These are phyloP conservation scores for Cochlearia excelsa DNA, from an alignment of 345 rosid species.

Conservation along the genomic window DNA sequence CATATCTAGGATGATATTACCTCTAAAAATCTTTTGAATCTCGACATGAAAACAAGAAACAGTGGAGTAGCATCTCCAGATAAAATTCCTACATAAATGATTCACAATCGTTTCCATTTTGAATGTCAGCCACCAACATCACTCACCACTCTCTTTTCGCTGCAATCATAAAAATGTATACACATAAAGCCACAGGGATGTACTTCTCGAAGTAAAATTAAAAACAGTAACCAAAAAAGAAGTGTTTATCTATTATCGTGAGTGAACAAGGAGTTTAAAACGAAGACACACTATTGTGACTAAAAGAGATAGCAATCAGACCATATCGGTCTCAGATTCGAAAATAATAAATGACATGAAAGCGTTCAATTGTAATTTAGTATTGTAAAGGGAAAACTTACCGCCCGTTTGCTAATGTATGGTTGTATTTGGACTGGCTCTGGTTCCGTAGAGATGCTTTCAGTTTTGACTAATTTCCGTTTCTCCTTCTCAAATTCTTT, in stretches of 20 bases:
- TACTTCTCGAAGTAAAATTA: neutral
- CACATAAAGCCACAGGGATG: constrained; percentile 14
- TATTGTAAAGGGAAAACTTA: constrained; percentile 2
- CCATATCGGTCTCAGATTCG: neutral
- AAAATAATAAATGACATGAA: neutral
- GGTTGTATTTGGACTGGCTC: constrained; percentile 56
- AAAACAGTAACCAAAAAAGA: neutral
- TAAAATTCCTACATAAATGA: constrained; percentile 11
- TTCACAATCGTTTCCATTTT: constrained; percentile 10
- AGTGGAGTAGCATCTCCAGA: constrained; percentile 12
- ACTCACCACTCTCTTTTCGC: constrained; percentile 33
- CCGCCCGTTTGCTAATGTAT: constrained; percentile 63
- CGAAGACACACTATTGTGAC: constrained; percentile 6
- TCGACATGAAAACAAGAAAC: constrained; percentile 15
- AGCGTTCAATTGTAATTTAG: constrained; percentile 1
- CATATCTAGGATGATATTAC: constrained; percentile 17
- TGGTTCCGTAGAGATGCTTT: constrained; percentile 40
- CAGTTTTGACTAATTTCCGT: constrained; percentile 46
- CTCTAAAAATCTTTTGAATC: constrained; percentile 11
- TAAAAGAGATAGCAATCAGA: constrained; percentile 1
- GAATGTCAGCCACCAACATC: constrained; percentile 34
- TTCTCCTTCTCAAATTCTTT: constrained; percentile 83
- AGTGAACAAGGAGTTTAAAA: constrained; percentile 4
- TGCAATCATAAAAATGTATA: constrained; percentile 23
- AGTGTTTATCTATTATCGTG: constrained; percentile 4